Evolutionary conservation across 1,284 basidiomycete species (phyloP), one percentile per base, ranked within the genome.

Genomic region (Trametes polyzona): DNA sequence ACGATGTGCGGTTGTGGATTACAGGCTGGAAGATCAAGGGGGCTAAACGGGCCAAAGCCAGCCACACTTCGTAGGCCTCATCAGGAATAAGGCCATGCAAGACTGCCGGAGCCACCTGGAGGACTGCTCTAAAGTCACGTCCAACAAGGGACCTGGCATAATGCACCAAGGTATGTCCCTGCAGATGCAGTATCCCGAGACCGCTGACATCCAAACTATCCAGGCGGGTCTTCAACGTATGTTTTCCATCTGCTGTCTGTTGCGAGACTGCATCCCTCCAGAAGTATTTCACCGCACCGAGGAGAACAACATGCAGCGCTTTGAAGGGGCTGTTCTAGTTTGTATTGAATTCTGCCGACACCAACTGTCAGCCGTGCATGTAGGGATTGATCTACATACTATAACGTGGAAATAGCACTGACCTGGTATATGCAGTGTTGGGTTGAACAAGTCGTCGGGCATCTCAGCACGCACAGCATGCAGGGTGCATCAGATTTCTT

Each of bases 271-370:
- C 65, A 54, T 76, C 71, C 0, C 68, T 52, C 71, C 73, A 74
- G 19, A 70, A 66, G 49, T 75, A 75, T 53, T 74, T 74, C 2
- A 73, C 62, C 27, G 71, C 58, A 1, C 73, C 73, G 0, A 74
- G 61, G 0, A 73, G 56, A n/a, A n/a, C n/a, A n/a, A n/a, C n/a
- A n/a, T n/a, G n/a, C n/a, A n/a, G n/a, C n/a, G n/a, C n/a, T n/a
- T n/a, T n/a, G n/a, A n/a, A n/a, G n/a, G n/a, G n/a, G n/a, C n/a
- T n/a, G n/a, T n/a, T n/a, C n/a, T n/a, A n/a, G n/a, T n/a, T n/a
- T n/a, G n/a, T n/a, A n/a, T n/a, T n/a, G n/a, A n/a, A n/a, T n/a
- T n/a, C n/a, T n/a, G n/a, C n/a, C n/a, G n/a, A n/a, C n/a, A n/a
- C n/a, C n/a, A n/a, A n/a, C n/a, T n/a, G n/a, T n/a, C n/a, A n/a